Conservation (phyloP, 1,139 yeast species). For the Tardiomyces blankii region DNA sequence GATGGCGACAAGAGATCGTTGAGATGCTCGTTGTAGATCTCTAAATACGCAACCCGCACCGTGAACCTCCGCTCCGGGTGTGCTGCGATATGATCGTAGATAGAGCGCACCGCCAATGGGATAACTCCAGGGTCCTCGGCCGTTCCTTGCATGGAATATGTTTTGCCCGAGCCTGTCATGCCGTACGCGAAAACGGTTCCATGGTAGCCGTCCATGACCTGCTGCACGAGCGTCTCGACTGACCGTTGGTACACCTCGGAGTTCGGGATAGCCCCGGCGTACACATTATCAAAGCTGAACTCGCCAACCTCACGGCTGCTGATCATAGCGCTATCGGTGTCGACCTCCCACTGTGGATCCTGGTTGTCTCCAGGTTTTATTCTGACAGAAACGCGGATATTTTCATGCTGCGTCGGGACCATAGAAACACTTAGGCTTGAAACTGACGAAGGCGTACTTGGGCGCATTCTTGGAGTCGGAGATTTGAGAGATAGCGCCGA, state of each 20-base stretch:
- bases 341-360: slow-evolving; percentile 15
- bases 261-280: slow-evolving; percentile 37
- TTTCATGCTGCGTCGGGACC: slow-evolving; percentile 9
- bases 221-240: slow-evolving; percentile 51
- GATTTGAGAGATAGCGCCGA: slow-evolving; percentile 1
- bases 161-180: slow-evolving; percentile 94
- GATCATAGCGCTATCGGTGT: slow-evolving; percentile 13
- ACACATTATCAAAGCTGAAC: slow-evolving; percentile 71
- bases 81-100: slow-evolving; percentile 41
- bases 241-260: slow-evolving; percentile 47
- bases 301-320: slow-evolving; percentile 26
- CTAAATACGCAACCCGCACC: slow-evolving; percentile 63
- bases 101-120: slow-evolving; percentile 56
- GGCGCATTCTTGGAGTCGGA: background rate
- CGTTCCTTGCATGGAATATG: slow-evolving; percentile 80
- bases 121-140: slow-evolving; percentile 65
- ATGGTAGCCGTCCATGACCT: slow-evolving; percentile 69
- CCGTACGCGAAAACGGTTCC: slow-evolving; percentile 92
- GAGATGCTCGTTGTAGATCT: slow-evolving; percentile 81
- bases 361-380: slow-evolving; percentile 19
- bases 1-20: slow-evolving; percentile 47
- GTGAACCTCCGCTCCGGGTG: slow-evolving; percentile 23
- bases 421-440: background rate
- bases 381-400: slow-evolving; percentile 26
- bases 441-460: background rate